Base-by-base conservation (phyloP, 768 basidiomycete genomes). In the Suillus decipiens region DNA sequence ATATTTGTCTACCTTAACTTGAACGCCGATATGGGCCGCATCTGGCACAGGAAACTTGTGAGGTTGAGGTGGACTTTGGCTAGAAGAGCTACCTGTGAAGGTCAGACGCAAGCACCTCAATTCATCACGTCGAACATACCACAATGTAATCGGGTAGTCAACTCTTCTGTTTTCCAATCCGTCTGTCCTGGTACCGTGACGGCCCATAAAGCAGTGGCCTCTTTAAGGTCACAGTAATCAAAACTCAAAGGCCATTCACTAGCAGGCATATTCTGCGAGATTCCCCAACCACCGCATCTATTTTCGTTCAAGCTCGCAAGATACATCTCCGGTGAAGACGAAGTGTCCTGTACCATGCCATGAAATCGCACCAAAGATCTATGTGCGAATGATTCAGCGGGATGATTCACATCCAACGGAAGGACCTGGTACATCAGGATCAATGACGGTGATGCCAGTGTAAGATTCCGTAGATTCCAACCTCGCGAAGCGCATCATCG, bases 291-390 rank as follows among this genome's bases (percentile, higher is more conserved):
- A 33, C 89, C 90, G 61, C 82, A 85, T 48, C 69, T 70, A 1
- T 78, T 80, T 41, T 77, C 72, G 48, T 70, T 61, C 31, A 78
- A 73, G 47, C 70, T 79, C 3, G 86, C 82, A 47, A 91, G 77
- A 73, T 94, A 94, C 65, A 95, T 79, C 70, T 93, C 89, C 0
- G 85, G 83, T 6, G 89, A 86, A 19, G 83, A 71, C 2, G 91
- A 90, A 2, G 90, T 92, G 70, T 93, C 92, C 72, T 95, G 93
- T 36, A 93, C 80, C 89, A 93, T 91, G 31, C 83, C 88, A 37
- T 85, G 82, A 72, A 93, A 93, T 22, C 83, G 79, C 3, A 94
- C 89, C 5, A 93, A 80, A 0, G 85, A 75, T n/a, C 86, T 78
- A 63, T 81, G 76, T 11, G 72, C 70, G 68, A 85, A 81, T 3